Conservation (phyloP, 768 basidiomycete species). For the Lactarius tabidus region DNA sequence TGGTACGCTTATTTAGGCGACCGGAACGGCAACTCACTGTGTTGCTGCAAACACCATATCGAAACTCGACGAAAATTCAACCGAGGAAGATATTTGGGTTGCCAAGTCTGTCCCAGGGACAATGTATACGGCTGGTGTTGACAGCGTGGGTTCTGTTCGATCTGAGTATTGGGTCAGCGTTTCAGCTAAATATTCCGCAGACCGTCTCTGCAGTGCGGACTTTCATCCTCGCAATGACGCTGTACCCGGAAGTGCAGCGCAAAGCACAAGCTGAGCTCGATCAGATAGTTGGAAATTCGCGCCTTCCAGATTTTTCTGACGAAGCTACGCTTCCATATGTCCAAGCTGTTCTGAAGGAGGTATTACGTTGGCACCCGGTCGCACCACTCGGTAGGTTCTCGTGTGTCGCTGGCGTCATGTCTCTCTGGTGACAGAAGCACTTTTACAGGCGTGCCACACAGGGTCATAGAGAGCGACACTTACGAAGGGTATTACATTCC, state of each 20-base stretch:
- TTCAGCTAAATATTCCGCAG: neutral
- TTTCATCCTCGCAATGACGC: neutral
- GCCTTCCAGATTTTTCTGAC: neutral
- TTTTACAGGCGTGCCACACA: neutral
- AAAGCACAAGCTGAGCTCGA: neutral
- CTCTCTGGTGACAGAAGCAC: neutral
- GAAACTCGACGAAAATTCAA: neutral
- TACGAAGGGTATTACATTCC: neutral
- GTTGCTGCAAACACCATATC: neutral
- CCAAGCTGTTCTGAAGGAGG: neutral
- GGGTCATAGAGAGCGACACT: neutral
- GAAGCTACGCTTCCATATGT: neutral
- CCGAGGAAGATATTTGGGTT: neutral
- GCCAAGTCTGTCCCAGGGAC: neutral
- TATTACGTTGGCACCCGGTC: constrained; percentile 4
- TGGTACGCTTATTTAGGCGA: neutral
- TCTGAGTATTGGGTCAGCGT: too few relatives aligned
- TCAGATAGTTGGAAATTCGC: neutral
- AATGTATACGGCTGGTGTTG: neutral
- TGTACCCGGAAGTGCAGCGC: neutral
- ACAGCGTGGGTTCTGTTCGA: neutral
- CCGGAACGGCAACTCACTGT: neutral
- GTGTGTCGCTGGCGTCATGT: too few relatives aligned
- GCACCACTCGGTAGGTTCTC: neutral
- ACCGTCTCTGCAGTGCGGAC: neutral